Evolutionary conservation across 2,329 filamentous ascomycete genomes (phyloP).

Genomic region (Allantophomopsis cytisporea): DNA sequence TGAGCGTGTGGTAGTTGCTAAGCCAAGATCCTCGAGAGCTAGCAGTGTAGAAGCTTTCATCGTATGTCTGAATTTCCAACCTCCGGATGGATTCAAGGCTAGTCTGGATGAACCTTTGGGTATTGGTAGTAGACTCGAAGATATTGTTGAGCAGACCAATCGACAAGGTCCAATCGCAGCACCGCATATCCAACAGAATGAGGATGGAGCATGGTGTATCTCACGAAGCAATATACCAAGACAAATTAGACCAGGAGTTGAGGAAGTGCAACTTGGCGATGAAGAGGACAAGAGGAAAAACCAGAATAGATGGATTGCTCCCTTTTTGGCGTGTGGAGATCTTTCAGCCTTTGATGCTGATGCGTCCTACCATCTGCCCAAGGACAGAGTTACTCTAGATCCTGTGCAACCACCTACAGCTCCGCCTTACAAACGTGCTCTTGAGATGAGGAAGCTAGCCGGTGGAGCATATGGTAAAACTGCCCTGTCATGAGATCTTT

Average conservation of each 20-base stretch:
- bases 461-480: conserved; percentile 44
- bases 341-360: conserved; percentile 91
- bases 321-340: conserved; percentile 95
- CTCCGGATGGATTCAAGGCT: conserved; percentile 61
- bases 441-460: conserved; percentile 67
- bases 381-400: conserved; percentile 75
- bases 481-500: neutral
- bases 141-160: conserved; percentile 31
- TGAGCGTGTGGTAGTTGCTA: conserved; percentile 74
- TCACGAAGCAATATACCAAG: conserved; percentile 3
- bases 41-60: conserved; percentile 96
- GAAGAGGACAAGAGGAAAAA: conserved; percentile 26
- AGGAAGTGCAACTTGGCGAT: conserved; percentile 14
- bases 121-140: conserved; percentile 38
- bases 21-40: conserved; percentile 85
- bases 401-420: conserved; percentile 92
- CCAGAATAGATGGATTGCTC: conserved; percentile 72
- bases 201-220: conserved; percentile 26
- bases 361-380: conserved; percentile 81
- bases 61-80: conserved; percentile 80
- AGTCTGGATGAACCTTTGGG: conserved; percentile 66
- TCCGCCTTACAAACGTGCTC: conserved; percentile 81
- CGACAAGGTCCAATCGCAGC: conserved; percentile 26
- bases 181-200: conserved; percentile 30
- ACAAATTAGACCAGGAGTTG: conserved; percentile 9